These are phyloP conservation scores for Ploettnerulaceae sp. DNA, from an alignment of 2,329 filamentous ascomycete species.

Conservation along the genomic window DNA sequence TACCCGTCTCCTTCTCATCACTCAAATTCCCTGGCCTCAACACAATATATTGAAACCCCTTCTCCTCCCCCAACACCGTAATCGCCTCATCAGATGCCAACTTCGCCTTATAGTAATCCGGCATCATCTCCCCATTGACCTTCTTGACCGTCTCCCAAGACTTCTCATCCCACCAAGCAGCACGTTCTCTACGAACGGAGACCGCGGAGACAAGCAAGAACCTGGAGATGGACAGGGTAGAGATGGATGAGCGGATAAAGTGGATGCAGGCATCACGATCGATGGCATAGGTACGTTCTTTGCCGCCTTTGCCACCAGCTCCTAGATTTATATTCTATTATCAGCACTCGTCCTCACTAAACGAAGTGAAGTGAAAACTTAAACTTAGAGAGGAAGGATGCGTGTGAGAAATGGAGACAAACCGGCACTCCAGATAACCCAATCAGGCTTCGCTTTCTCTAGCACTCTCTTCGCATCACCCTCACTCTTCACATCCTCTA, in stretches of 20 bases:
- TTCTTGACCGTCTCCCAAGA: constrained; percentile 40
- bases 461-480: constrained; percentile 59
- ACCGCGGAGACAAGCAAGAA: constrained; percentile 63
- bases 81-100: constrained; percentile 54
- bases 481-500: constrained; percentile 65
- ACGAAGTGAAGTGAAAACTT: neutral
- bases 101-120: constrained; percentile 57
- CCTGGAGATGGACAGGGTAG: constrained; percentile 49
- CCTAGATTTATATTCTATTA: constrained; percentile 33
- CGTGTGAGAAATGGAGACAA: constrained; percentile 23
- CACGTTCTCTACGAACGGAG: constrained; percentile 46
- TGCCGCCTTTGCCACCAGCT: constrained; percentile 54
- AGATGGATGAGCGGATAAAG: constrained; percentile 55
- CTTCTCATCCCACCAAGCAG: constrained; percentile 52
- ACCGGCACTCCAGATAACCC: constrained; percentile 66
- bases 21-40: constrained; percentile 50
- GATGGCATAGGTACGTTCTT: constrained; percentile 52
- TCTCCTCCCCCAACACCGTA: constrained; percentile 40
- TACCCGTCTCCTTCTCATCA: constrained; percentile 43
- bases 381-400: neutral
- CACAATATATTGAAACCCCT: constrained; percentile 42
- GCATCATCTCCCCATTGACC: constrained; percentile 40
- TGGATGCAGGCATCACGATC: constrained; percentile 60
- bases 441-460: constrained; percentile 56
- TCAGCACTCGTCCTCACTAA: neutral